A percentile compares a stretch with the other conserved stretches of the same genome.
These are phyloP conservation scores for Saussurea involucrata DNA, from an alignment of 129 eudicot species.

Conservation along the genomic window DNA sequence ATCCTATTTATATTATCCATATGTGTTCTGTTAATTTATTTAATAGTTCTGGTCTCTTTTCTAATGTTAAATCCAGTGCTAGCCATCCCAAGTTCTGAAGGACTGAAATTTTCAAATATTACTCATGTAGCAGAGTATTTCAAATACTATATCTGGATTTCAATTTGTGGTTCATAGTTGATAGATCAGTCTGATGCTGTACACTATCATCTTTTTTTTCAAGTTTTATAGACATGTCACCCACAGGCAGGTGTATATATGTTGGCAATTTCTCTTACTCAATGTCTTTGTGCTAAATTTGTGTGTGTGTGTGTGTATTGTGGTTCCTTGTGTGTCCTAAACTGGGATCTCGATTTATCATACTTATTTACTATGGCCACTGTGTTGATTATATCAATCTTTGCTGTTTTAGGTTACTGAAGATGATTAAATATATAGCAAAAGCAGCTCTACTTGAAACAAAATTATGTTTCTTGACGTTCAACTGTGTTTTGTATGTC, in stretches of 20 bases:
- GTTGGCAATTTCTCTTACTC: neutral
- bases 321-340: neutral
- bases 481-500: neutral
- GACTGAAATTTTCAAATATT: neutral
- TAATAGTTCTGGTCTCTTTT: neutral
- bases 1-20: neutral
- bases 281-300: neutral
- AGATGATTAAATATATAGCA: neutral
- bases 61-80: neutral
- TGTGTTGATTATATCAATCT: neutral
- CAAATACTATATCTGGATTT: neutral
- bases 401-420: neutral
- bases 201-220: neutral
- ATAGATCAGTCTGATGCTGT: neutral
- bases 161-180: neutral
- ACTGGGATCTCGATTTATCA: neutral
- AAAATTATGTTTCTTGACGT: conserved; percentile 6
- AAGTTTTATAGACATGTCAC: neutral
- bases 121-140: neutral
- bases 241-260: neutral
- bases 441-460: neutral
- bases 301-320: neutral
- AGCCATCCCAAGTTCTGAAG: neutral
- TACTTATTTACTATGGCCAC: neutral
- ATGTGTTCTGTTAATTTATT: neutral